A percentile compares a stretch with the other conserved stretches of the same genome.
Conservation (phyloP, 805 yeast species). For the Yarrowia sp. region DNA sequence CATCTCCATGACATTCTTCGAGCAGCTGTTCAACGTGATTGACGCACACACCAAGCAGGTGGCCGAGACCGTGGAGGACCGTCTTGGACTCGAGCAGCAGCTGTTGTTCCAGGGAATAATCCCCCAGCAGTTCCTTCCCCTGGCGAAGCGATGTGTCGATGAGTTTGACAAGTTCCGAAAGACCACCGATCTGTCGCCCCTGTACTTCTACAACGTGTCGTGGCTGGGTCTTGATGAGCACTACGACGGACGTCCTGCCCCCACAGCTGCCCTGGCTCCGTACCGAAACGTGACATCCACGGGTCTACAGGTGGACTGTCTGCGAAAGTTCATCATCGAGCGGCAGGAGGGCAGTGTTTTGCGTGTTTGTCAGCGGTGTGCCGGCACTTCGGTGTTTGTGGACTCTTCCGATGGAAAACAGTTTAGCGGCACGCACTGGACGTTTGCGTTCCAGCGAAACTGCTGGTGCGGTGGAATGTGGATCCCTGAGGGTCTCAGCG, state of each 20-base stretch:
- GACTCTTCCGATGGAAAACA: conserved; percentile 38
- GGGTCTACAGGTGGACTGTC: conserved; percentile 36
- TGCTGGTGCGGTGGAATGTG: conserved; percentile 69
- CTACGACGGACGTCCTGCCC: conserved; percentile 30
- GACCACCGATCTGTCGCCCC: conserved; percentile 50
- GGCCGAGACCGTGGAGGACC: conserved; percentile 38
- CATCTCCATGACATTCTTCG: conserved; percentile 38
- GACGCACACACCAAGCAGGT: conserved; percentile 41
- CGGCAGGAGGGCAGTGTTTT: conserved; percentile 40
- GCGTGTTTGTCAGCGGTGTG: conserved; percentile 55
- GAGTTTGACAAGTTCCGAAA: conserved; percentile 41
- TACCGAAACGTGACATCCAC: background rate
- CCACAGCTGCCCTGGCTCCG: conserved; percentile 28
- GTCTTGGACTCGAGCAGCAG: conserved; percentile 57
- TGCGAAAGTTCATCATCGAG: conserved; percentile 42
- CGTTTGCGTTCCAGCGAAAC: conserved; percentile 65
- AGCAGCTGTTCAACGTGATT: conserved; percentile 41
- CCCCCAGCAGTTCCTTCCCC: conserved; percentile 45
- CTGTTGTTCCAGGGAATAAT: conserved; percentile 61
- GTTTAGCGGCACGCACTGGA: conserved; percentile 44
- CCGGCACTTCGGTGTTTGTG: conserved; percentile 45
- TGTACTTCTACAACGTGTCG: conserved; percentile 61
- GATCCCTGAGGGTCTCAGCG: conserved; percentile 2
- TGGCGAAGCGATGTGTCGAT: conserved; percentile 45
- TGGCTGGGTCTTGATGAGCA: conserved; percentile 54